These are phyloP conservation scores for Calonectria henricotiae DNA, from an alignment of 2,329 filamentous ascomycete genomes.

Conservation along the genomic window DNA sequence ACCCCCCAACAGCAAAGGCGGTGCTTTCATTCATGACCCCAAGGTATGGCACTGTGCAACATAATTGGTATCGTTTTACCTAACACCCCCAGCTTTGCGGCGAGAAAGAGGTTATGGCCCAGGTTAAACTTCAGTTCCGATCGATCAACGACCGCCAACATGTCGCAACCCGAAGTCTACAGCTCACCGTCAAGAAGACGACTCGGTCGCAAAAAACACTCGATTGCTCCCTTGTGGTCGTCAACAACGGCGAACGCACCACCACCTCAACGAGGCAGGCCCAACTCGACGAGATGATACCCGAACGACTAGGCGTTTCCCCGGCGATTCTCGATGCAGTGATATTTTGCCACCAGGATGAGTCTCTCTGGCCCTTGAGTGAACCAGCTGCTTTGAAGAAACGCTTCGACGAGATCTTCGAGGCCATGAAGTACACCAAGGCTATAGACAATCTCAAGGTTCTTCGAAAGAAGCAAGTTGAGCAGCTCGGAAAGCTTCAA, in stretches of 20 bases:
- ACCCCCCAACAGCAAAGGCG: constrained; percentile 90
- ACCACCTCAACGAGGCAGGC: constrained; percentile 85
- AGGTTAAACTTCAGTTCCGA: constrained; percentile 91
- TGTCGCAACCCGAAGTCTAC: constrained; percentile 87
- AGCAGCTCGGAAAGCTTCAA: constrained; percentile 81
- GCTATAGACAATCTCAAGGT: constrained; percentile 96
- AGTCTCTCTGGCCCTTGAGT: constrained; percentile 96
- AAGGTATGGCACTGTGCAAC: constrained; percentile 70
- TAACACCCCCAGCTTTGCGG: constrained; percentile 73
- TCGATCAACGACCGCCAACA: constrained; percentile 84
- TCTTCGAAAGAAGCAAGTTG: constrained; percentile 86
- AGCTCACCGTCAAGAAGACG: constrained; percentile 89
- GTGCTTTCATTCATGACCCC: constrained; percentile 98
- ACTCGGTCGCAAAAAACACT: constrained; percentile 85
- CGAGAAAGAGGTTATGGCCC: constrained; percentile 90
- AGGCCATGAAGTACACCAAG: constrained; percentile 96
- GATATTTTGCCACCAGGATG: constrained; percentile 99
- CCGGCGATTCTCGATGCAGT: constrained; percentile 92
- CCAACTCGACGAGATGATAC: constrained; percentile 88
- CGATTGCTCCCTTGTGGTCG: constrained; percentile 83
- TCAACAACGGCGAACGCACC: constrained; percentile 84
- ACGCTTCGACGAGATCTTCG: constrained; percentile 97
- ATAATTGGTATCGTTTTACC: neutral
- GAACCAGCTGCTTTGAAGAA: constrained; percentile 90
- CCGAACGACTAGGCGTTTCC: constrained; percentile 89